phyloP scores from a whole-genome alignment of 208 protist genomes.

The Acanthamoeba castellanii region DNA sequence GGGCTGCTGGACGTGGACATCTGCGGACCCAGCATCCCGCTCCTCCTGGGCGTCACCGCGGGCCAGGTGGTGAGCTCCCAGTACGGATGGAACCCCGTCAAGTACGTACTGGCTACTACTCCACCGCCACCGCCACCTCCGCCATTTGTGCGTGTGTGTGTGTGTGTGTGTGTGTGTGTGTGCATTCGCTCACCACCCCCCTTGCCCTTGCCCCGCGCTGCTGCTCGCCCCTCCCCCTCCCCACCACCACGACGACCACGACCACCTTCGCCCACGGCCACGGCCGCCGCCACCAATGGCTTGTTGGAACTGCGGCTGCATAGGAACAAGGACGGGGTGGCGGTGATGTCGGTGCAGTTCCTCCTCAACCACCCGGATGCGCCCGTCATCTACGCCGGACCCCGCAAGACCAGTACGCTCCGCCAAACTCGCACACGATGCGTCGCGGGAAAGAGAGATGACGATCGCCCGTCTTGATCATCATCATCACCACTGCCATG shows the following conservation, averaged over 20 bases:
- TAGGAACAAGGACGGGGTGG: conserved; percentile 94
- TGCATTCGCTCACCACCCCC: too few relatives aligned
- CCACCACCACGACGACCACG: too few relatives aligned
- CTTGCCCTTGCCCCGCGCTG: not conserved
- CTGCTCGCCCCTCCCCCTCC: not conserved
- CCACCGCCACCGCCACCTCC: too few relatives aligned
- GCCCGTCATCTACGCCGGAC: conserved; percentile 98
- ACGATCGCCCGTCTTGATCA: too few relatives aligned
- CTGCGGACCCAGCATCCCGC: conserved; percentile 97
- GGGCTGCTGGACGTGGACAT: conserved; percentile 99
- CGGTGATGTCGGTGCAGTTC: conserved; percentile 99
- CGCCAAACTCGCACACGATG: not conserved
- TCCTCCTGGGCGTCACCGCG: conserved; percentile 96
- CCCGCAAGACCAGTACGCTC: conserved; percentile 93
- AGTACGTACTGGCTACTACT: not conserved
- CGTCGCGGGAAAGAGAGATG: too few relatives aligned
- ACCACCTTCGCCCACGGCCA: too few relatives aligned
- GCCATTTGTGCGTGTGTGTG: too few relatives aligned
- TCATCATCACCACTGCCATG: too few relatives aligned
- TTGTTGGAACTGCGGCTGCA: too few relatives aligned
- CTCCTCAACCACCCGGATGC: conserved; percentile 95
- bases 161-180: too few relatives aligned
- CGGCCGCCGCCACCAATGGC: too few relatives aligned
- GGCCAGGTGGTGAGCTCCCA: conserved; percentile 76
- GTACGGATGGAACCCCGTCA: conserved; percentile 17